Evolutionary conservation across 208 protist genomes (phyloP).

Genomic region (Vickermania spadyakhi): DNA sequence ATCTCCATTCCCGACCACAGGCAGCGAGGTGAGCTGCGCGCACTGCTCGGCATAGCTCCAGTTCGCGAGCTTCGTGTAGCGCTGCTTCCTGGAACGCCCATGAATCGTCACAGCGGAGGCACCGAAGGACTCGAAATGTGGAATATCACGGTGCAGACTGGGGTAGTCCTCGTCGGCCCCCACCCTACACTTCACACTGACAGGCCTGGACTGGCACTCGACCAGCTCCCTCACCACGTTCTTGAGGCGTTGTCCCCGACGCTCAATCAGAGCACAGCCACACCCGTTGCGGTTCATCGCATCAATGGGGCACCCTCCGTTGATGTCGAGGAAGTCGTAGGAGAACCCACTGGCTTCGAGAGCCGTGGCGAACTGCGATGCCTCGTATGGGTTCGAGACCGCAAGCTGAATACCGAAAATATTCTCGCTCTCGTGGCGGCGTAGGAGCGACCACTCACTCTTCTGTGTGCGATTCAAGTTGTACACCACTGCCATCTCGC

Average conservation of each 20-base stretch:
- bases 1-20: constrained; percentile 94
- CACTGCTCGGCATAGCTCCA: constrained; percentile 94
- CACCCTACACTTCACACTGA: constrained; percentile 90
- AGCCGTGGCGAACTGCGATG: constrained; percentile 44
- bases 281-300: constrained; percentile 77
- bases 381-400: constrained; percentile 48
- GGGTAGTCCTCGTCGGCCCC: constrained; percentile 67
- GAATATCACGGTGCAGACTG: constrained; percentile 84
- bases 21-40: constrained; percentile 51
- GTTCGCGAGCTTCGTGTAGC: constrained; percentile 92
- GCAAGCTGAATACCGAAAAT: constrained; percentile 94
- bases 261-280: constrained; percentile 84
- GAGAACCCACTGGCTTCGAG: constrained; percentile 63
- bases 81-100: constrained; percentile 91
- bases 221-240: constrained; percentile 57
- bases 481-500: constrained; percentile 92
- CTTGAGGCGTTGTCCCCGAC: constrained; percentile 43
- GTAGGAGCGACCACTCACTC: constrained; percentile 91
- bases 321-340: constrained; percentile 95
- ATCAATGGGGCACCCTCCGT: constrained; percentile 95
- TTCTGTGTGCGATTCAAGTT: constrained; percentile 81
- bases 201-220: constrained; percentile 52
- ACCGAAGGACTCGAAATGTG: constrained; percentile 73
- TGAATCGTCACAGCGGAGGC: constrained; percentile 90
- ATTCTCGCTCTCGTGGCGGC: constrained; percentile 90